Conservation (phyloP, 225 moss, liverwort and hornwort species). For the Lunularia cruciata region DNA sequence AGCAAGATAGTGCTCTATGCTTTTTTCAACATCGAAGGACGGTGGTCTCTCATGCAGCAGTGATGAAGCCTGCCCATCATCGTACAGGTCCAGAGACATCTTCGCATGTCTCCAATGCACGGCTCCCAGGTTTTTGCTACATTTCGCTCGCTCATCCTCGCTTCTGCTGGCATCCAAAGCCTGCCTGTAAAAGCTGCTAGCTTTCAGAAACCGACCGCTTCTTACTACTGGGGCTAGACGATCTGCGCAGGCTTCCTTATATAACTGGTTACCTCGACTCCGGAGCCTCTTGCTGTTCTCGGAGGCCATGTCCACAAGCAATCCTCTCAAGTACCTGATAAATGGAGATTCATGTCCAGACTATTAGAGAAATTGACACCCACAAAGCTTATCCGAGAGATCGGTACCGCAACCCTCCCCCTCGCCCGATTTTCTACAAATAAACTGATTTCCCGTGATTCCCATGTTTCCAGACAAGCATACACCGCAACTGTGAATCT, state of each 20-base stretch:
- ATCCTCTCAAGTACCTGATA: not conserved
- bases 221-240: slow-evolving; percentile 37
- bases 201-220: slow-evolving; percentile 38
- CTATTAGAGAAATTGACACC: no score
- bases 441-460: no score
- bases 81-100: slow-evolving; percentile 33
- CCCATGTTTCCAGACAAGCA: no score
- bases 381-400: no score
- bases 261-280: slow-evolving; percentile 37
- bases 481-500: no score
- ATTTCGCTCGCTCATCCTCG: slow-evolving; percentile 49
- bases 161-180: slow-evolving; percentile 36
- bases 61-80: slow-evolving; percentile 21
- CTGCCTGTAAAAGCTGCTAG: slow-evolving; percentile 40
- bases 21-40: slow-evolving; percentile 34
- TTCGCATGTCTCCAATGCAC: slow-evolving; percentile 49
- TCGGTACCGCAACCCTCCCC: no score
- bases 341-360: no score
- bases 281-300: slow-evolving; percentile 42
- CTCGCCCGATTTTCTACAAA: no score
- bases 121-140: slow-evolving; percentile 49
- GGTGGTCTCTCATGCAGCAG: slow-evolving; percentile 33
- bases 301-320: slow-evolving; percentile 27
- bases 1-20: slow-evolving; percentile 35
- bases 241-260: slow-evolving; percentile 38